Conservation (phyloP, 176 grass and related monocot species). For the Leersia perrieri region DNA sequence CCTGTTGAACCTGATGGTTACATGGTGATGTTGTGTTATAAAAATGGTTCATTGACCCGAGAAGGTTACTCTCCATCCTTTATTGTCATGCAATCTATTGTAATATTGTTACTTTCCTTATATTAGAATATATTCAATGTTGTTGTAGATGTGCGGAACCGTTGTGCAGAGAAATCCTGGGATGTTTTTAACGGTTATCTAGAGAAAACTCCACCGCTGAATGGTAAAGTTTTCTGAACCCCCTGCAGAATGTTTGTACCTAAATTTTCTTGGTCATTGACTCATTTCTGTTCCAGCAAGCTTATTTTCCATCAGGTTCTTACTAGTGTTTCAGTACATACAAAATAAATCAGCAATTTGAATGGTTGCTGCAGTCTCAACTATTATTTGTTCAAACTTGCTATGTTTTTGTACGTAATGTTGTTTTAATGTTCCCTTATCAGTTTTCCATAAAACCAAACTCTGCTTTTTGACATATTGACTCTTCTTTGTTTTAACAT, state of each 20-base stretch:
- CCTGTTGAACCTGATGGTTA: slow-evolving; percentile 86
- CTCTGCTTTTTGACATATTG: background rate
- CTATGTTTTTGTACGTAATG: background rate
- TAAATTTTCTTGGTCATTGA: background rate
- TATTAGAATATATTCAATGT: background rate
- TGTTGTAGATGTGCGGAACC: slow-evolving; percentile 73
- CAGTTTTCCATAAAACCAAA: background rate
- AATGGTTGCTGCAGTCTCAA: background rate
- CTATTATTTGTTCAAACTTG: background rate
- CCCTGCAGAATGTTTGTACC: too few relatives aligned
- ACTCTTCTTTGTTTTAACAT: slow-evolving; percentile 4
- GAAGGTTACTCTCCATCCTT: slow-evolving; percentile 41
- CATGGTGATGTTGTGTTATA: slow-evolving; percentile 97
- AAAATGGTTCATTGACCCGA: slow-evolving; percentile 97
- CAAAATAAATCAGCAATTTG: background rate
- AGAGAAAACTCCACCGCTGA: slow-evolving; percentile 63
- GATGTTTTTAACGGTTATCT: slow-evolving; percentile 79
- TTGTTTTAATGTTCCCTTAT: background rate
- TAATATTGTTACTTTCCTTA: slow-evolving; percentile 10
- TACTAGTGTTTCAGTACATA: background rate
- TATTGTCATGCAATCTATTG: background rate
- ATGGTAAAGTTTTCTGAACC: too few relatives aligned
- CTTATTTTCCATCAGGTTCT: background rate
- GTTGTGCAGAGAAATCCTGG: slow-evolving; percentile 75
- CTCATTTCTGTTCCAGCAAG: background rate